Percentiles rank a stretch among this genome's conserved stretches.
Conservation (phyloP, 768 basidiomycete genomes). For the Mrakia hoshinonis region DNA sequence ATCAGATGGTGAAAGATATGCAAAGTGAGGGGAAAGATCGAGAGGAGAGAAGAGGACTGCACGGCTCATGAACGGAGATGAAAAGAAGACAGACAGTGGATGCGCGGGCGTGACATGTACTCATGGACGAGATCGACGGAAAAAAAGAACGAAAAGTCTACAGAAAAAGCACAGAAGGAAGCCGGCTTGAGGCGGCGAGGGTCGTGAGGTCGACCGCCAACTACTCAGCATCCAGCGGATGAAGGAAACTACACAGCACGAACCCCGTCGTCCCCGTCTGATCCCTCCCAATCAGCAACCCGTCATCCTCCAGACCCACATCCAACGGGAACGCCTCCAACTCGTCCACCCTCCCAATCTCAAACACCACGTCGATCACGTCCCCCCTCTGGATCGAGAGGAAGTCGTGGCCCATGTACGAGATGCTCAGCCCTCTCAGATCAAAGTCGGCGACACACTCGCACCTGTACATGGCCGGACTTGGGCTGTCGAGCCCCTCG, state of each 20-base stretch:
- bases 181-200: too few species aligned
- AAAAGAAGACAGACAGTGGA: too few species aligned
- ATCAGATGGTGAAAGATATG: too few species aligned
- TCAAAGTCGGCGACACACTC: conserved; percentile 40
- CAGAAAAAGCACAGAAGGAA: neutral
- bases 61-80: too few species aligned
- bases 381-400: conserved; percentile 32
- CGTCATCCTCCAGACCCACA: conserved; percentile 32
- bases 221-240: neutral
- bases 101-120: too few species aligned
- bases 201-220: too few species aligned
- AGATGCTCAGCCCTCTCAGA: conserved; percentile 29
- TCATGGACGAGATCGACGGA: neutral
- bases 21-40: too few species aligned
- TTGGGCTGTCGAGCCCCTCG: conserved; percentile 20
- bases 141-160: neutral
- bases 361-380: conserved; percentile 37
- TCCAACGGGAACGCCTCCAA: conserved; percentile 40
- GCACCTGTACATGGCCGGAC: conserved; percentile 39
- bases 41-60: too few species aligned
- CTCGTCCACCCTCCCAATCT: conserved; percentile 41
- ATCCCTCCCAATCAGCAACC: neutral
- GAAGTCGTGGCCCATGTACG: conserved; percentile 38
- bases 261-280: neutral
- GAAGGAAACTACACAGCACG: neutral